A percentile compares a stretch with the other conserved stretches of the same genome.
Conservation (phyloP, 306 rosid species). For the Alnus glutinosa region DNA sequence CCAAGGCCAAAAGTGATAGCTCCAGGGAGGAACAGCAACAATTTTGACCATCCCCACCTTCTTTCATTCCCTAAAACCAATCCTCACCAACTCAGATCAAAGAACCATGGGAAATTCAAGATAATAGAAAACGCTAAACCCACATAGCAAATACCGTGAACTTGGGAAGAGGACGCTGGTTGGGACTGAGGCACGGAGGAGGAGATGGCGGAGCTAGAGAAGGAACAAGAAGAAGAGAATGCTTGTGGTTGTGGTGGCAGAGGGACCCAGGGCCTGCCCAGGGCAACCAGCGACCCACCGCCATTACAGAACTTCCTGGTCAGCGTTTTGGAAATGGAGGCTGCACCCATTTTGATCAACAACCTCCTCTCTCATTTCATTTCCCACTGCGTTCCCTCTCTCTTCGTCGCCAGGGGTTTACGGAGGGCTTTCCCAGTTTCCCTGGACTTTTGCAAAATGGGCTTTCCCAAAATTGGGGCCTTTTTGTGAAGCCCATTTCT, state of each 20-base stretch:
- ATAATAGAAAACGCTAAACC: background rate
- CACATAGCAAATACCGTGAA: slow-evolving; percentile 39
- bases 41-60: slow-evolving; percentile 59
- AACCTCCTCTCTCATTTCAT: background rate
- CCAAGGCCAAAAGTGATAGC: slow-evolving; percentile 95
- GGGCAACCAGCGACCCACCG: slow-evolving; percentile 10
- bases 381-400: background rate
- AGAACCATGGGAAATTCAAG: slow-evolving; percentile 2
- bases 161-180: slow-evolving; percentile 48
- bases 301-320: slow-evolving; percentile 29
- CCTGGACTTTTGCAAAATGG: background rate
- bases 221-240: slow-evolving; percentile 25
- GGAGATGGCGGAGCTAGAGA: slow-evolving; percentile 44
- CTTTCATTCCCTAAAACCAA: slow-evolving; percentile 39
- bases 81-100: background rate
- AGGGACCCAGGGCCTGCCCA: slow-evolving; percentile 16
- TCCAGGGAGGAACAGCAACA: slow-evolving; percentile 86
- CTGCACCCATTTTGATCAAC: slow-evolving; percentile 38
- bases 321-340: slow-evolving; percentile 46
- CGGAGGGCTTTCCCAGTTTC: slow-evolving; percentile 6
- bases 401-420: slow-evolving; percentile 39
- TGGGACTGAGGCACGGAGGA: slow-evolving; percentile 41
- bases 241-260: slow-evolving; percentile 5
- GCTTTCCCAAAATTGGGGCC: background rate
- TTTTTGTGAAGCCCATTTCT: background rate